These are phyloP conservation scores for Neospermospora avenae DNA, from an alignment of 2,329 filamentous ascomycete genomes.

Conservation along the genomic window DNA sequence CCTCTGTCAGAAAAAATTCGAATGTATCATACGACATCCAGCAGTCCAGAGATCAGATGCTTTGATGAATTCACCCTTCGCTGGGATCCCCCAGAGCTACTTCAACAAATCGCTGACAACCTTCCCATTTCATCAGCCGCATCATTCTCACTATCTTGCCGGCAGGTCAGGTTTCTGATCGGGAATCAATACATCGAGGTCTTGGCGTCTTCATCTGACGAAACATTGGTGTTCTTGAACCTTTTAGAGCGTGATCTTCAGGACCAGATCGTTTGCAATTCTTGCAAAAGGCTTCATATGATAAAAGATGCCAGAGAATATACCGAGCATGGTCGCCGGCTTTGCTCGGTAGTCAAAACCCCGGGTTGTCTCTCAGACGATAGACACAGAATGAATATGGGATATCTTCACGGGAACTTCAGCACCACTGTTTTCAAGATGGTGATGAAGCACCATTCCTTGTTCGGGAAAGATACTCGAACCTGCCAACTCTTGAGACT, in stretches of 20 bases:
- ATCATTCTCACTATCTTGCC: conserved; percentile 20
- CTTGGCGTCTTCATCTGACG: conserved; percentile 9
- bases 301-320: conserved; percentile 18
- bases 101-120: conserved; percentile 15
- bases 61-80: conserved; percentile 12
- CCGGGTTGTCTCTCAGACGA: conserved; percentile 10
- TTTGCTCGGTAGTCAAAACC: neutral
- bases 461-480: conserved; percentile 16
- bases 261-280: conserved; percentile 14
- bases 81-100: conserved; percentile 16
- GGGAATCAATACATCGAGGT: conserved; percentile 17
- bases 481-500: conserved; percentile 16
- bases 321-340: neutral
- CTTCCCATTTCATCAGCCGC: conserved; percentile 16
- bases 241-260: conserved; percentile 17
- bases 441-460: conserved; percentile 18
- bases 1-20: conserved; percentile 9
- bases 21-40: conserved; percentile 9
- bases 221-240: conserved; percentile 18
- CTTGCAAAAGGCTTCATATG: conserved; percentile 18
- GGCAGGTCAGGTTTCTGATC: conserved; percentile 12
- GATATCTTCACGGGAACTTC: conserved; percentile 13
- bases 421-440: conserved; percentile 21
- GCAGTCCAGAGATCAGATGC: conserved; percentile 13
- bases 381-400: conserved; percentile 1